A percentile compares a stretch with the other conserved stretches of the same genome.
These are phyloP conservation scores for Aspergillus quadricinctus DNA, from an alignment of 2,329 filamentous ascomycete species.

Conservation along the genomic window DNA sequence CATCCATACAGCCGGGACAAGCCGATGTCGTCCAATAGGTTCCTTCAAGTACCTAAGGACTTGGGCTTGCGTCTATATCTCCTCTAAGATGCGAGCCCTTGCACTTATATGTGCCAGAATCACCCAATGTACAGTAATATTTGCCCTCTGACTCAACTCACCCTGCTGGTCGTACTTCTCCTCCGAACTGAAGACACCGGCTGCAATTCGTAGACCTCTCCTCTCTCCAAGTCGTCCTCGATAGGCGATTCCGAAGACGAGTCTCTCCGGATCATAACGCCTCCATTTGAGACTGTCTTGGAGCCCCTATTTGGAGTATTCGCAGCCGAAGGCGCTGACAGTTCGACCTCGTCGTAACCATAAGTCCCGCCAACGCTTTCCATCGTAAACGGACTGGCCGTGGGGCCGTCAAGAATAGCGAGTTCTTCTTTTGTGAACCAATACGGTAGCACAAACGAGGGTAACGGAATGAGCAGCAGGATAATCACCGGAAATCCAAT, in stretches of 20 bases:
- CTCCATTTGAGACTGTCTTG: conserved; percentile 11
- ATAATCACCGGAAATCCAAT: conserved; percentile 78
- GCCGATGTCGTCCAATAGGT: neutral
- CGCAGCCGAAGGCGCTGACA: neutral
- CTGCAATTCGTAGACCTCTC: conserved; percentile 37
- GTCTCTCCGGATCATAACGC: conserved; percentile 15
- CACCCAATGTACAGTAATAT: neutral
- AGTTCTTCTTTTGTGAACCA: conserved; percentile 61
- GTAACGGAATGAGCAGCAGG: conserved; percentile 62
- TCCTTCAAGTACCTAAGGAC: too few relatives aligned
- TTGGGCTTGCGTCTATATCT: neutral
- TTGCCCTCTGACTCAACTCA: conserved; percentile 4
- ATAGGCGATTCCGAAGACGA: conserved; percentile 26
- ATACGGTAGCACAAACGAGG: conserved; percentile 60
- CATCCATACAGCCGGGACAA: neutral
- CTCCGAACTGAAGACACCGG: conserved; percentile 23
- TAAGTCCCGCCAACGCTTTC: conserved; percentile 66
- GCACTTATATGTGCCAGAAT: neutral
- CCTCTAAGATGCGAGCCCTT: neutral
- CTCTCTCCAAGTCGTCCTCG: conserved; percentile 39
- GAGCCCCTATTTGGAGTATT: neutral
- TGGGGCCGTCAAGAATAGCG: conserved; percentile 63
- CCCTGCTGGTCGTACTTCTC: conserved; percentile 25
- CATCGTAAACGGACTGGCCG: conserved; percentile 71
- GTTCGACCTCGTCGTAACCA: conserved; percentile 29